Evolutionary conservation across 2,329 filamentous ascomycete species (phyloP).

Genomic region (Tolypocladium amazonense): DNA sequence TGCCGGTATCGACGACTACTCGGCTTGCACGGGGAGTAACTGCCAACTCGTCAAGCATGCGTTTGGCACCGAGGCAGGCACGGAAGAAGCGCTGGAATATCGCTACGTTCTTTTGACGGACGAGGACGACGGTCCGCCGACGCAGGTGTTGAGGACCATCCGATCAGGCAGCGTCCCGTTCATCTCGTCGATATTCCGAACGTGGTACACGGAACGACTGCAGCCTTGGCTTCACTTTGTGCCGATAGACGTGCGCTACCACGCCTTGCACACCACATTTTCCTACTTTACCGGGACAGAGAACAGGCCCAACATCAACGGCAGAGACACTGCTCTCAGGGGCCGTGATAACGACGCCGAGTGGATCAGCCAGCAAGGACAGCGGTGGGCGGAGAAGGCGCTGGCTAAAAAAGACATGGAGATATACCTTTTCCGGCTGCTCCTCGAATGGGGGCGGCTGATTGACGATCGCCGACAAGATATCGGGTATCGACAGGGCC

Average conservation of each 20-base stretch:
- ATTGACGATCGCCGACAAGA: conserved; percentile 49
- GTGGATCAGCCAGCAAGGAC: conserved; percentile 56
- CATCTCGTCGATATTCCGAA: conserved; percentile 60
- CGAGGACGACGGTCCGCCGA: conserved; percentile 55
- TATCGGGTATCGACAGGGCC: conserved; percentile 23
- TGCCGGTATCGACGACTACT: conserved; percentile 47
- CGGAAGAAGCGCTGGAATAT: conserved; percentile 45
- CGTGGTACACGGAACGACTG: conserved; percentile 70
- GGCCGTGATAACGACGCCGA: conserved; percentile 40
- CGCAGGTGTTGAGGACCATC: conserved; percentile 49
- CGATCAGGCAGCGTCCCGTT: conserved; percentile 59
- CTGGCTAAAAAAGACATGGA: conserved; percentile 66
- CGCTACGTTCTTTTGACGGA: conserved; percentile 66
- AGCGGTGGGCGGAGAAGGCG: conserved; percentile 52
- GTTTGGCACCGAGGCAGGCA: conserved; percentile 27
- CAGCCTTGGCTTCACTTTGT: conserved; percentile 74
- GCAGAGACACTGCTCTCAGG: conserved; percentile 34
- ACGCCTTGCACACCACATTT: conserved; percentile 62
- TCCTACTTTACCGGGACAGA: conserved; percentile 61
- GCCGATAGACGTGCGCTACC: conserved; percentile 62
- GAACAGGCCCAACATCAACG: conserved; percentile 28
- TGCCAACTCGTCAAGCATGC: conserved; percentile 17
- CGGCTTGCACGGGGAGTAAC: conserved; percentile 40
- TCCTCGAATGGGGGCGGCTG: conserved; percentile 68
- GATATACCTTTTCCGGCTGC: conserved; percentile 65